Evolutionary conservation across 805 yeast species (phyloP).

Genomic region (Pichia cephalocereana): DNA sequence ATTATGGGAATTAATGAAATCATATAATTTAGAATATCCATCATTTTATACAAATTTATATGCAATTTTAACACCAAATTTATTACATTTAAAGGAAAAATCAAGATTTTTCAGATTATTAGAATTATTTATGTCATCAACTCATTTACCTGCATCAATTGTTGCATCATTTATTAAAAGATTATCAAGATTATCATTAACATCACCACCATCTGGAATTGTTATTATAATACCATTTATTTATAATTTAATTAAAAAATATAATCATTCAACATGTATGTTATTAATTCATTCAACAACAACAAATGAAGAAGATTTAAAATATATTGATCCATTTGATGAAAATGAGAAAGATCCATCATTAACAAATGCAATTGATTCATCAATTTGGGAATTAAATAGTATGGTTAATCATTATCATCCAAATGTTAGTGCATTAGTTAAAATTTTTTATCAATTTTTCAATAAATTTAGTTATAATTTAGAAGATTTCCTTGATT

Average conservation of each 20-base stretch:
- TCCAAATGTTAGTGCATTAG: slow-evolving; percentile 90
- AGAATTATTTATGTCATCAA: slow-evolving; percentile 76
- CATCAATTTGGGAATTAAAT: slow-evolving; percentile 90
- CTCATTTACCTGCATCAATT: slow-evolving; percentile 75
- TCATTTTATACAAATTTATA: slow-evolving; percentile 79
- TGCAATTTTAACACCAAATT: slow-evolving; percentile 62
- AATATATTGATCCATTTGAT: slow-evolving; percentile 57
- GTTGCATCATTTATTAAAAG: slow-evolving; percentile 86
- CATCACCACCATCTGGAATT: slow-evolving; percentile 82
- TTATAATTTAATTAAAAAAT: slow-evolving; percentile 73
- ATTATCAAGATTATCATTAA: slow-evolving; percentile 62
- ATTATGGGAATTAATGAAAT: slow-evolving; percentile 73
- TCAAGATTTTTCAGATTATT: slow-evolving; percentile 82
- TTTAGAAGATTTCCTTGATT: slow-evolving; percentile 90
- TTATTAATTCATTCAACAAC: slow-evolving; percentile 58
- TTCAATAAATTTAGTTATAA: slow-evolving; percentile 80
- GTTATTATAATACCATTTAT: slow-evolving; percentile 85
- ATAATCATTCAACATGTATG: slow-evolving; percentile 84
- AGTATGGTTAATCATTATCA: slow-evolving; percentile 74
- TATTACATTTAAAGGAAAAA: slow-evolving; percentile 71
- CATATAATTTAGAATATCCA: slow-evolving; percentile 83
- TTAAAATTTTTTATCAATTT: slow-evolving; percentile 82
- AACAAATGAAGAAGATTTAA: slow-evolving; percentile 23
- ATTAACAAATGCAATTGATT: slow-evolving; percentile 66
- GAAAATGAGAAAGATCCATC: slow-evolving; percentile 62